Base-by-base conservation (phyloP, 805 yeast genomes). In the Pichia eremophila region DNA sequence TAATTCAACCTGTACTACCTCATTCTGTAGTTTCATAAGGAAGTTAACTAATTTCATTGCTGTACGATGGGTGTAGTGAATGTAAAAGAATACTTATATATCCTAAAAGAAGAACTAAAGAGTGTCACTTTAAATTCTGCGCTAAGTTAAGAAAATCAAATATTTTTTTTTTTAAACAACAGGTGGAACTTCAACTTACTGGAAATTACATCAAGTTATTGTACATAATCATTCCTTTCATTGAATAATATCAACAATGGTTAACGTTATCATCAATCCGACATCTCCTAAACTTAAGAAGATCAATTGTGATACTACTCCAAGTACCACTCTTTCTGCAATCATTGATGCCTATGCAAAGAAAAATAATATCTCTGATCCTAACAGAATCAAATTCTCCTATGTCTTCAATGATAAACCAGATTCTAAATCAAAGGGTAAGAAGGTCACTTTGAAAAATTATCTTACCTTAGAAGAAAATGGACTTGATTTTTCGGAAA, bases 1-100 rank as follows among this genome's bases (percentile, higher is more conserved):
- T 59, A 91, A 71, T 63, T 90, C 98, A 18, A 90, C 85, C 45
- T 91, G 89, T 2, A 91, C 91, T 44, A 88, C 81, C 66, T 89
- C 97, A 48, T 83, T 81, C 37, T 83, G 78, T 58, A 91, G 70
- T 59, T 88, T 89, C 86, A 86, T 86, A 51, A 91, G 69, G 63
- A 91, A 89, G 51, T 82, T 68, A 15, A 82, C 86, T 51, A 83
- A 65, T 68, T 83, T 82, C 89, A 83, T 75, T 34, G 17, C 36
- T 14, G 36, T 10, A 8, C 3, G 6, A 11, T 29, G 14, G 11
- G 32, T 6, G n/a, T 29, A 2, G 32, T 8, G 7, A 9, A 9
- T 29, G 32, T 11, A 5, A 29, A n/a, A n/a, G n/a, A n/a, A n/a
- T n/a, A n/a, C n/a, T n/a, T n/a, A n/a, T n/a, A n/a, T n/a, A n/a